Base-by-base conservation (phyloP, 2,329 filamentous ascomycete genomes). In the Clonostachys chloroleuca region DNA sequence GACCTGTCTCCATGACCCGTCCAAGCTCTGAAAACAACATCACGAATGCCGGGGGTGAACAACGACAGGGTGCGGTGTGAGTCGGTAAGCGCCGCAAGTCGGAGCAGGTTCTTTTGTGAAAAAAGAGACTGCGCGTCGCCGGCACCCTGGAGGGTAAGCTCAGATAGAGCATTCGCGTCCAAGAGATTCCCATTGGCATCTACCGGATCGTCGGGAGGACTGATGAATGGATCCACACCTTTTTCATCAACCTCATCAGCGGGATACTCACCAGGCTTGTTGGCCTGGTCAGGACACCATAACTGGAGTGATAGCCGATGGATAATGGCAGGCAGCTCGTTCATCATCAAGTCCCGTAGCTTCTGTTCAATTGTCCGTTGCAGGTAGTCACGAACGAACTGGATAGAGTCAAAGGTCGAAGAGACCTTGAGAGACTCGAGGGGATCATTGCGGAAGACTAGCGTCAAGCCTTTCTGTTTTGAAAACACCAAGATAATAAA, bases 401-500 rank as follows among this genome's bases (percentile, higher is more conserved):
- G 92, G 59, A 99, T 99, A 12, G 92, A 96, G 72, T 99, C 94
- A 67, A 99, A 99, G 41, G 94, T 99, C 56, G 92, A 97, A 1
- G 92, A 97, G 55, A 99, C 94, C 73, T 96, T 97, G 60, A 99
- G 83, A 5, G 92, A 96, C 65, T 99, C 94, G 51, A 99, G 83
- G 5, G 94, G 94, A 64, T 99, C 94, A 78, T 99, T 97, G 58
- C 94, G 86, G 66, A 99, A 99, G 41, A 99, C 94, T 43, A 99
- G 78, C 2, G 94, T 99, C 48, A 99, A 79, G 17, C 94, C 94
- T 64, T 99, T 99, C 70, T 96, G 91, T 64, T 91, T 92, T 4
- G 92, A 97, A 65, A 99, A 99, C 51, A 99, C 94, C 44, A 99
- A 69, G 49, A 99, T 96, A 56, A 99, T 95, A 65, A 99, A 97